Conservation (phyloP, 441 rosid species). For the Pelargonium myrrhifolium region DNA sequence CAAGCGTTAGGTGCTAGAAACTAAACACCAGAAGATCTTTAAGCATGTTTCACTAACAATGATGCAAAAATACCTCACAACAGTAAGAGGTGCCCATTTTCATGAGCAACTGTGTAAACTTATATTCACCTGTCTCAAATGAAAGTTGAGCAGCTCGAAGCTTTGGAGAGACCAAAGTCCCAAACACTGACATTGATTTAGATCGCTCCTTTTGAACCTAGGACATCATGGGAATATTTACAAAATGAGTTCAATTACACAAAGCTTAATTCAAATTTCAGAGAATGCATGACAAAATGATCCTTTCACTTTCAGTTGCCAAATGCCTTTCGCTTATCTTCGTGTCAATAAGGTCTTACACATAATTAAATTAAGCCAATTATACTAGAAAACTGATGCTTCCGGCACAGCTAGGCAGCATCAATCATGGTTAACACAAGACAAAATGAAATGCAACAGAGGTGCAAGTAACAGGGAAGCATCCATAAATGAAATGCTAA, state of each 20-base stretch:
- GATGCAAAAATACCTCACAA: neutral
- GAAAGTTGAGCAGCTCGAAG: conserved; percentile 74
- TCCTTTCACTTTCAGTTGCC: neutral
- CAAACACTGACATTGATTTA: conserved; percentile 63
- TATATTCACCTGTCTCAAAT: conserved; percentile 66
- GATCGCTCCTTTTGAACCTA: conserved; percentile 68
- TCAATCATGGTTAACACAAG: neutral
- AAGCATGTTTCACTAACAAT: neutral
- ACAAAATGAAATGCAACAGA: neutral
- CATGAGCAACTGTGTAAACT: conserved; percentile 13
- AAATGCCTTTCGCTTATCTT: neutral
- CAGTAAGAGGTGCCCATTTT: neutral
- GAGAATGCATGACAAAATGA: neutral
- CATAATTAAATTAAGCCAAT: neutral
- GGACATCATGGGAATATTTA: conserved; percentile 8
- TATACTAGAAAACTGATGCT: neutral
- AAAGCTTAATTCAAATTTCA: neutral
- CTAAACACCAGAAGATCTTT: neutral
- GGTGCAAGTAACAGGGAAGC: too few species aligned
- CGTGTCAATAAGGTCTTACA: neutral
- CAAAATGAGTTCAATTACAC: conserved; percentile 9
- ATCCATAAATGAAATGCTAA: neutral
- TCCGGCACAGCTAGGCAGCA: neutral
- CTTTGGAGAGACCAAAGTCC: conserved; percentile 82
- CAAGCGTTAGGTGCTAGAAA: neutral